Evolutionary conservation across 768 basidiomycete genomes (phyloP).

Genomic region (Royoungia palumana): DNA sequence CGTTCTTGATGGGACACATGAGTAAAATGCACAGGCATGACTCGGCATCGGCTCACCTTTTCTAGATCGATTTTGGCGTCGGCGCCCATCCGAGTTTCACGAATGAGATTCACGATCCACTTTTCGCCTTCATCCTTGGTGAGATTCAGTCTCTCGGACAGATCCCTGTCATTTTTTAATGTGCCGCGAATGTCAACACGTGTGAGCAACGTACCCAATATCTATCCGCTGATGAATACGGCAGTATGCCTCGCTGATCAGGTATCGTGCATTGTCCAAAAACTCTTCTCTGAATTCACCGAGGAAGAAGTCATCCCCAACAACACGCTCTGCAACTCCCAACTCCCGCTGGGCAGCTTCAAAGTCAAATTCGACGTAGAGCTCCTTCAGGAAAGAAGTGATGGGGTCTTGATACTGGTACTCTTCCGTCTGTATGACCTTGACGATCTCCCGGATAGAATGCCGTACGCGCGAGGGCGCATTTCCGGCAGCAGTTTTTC

Average conservation of each 20-base stretch:
- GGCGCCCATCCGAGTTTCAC: conserved; percentile 93
- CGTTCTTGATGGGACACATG: conserved; percentile 60
- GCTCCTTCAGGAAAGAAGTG: conserved; percentile 88
- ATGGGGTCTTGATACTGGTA: conserved; percentile 96
- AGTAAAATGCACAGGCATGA: background rate
- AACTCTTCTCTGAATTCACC: conserved; percentile 89
- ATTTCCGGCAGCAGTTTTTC: conserved; percentile 59
- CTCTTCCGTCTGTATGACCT: conserved; percentile 91
- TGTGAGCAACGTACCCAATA: conserved; percentile 57
- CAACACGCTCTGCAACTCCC: conserved; percentile 71
- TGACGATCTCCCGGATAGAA: conserved; percentile 88
- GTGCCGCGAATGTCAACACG: background rate
- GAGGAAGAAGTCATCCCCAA: conserved; percentile 93
- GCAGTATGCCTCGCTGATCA: conserved; percentile 97
- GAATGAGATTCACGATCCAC: conserved; percentile 99
- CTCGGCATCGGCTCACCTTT: conserved; percentile 50
- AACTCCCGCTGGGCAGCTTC: conserved; percentile 88
- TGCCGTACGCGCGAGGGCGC: conserved; percentile 75
- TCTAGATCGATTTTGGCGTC: conserved; percentile 98
- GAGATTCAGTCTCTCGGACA: conserved; percentile 90
- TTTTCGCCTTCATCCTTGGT: conserved; percentile 96
- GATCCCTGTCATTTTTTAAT: conserved; percentile 51
- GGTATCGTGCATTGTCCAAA: conserved; percentile 92
- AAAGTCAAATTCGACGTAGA: conserved; percentile 96
- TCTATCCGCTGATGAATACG: conserved; percentile 93